phyloP scores from a whole-genome alignment of 2,329 filamentous ascomycete genomes.

The Ophiocordyceps robertsii region DNA sequence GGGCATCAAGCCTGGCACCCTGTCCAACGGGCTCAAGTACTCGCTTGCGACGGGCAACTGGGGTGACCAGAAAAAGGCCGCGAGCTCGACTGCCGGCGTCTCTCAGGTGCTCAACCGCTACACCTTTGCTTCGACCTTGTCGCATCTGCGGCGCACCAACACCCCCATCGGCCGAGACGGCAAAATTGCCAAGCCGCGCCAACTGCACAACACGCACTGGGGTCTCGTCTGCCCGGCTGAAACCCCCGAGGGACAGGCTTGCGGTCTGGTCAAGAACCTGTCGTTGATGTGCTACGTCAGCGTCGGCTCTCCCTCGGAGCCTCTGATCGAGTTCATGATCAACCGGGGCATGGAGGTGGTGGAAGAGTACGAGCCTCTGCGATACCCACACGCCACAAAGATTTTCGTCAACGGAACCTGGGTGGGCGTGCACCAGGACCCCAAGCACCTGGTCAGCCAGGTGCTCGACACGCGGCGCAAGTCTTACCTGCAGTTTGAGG shows the following conservation, averaged over 20 bases:
- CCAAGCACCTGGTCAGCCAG: conserved; percentile 68
- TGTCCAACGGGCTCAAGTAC: conserved; percentile 92
- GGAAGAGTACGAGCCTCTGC: conserved; percentile 80
- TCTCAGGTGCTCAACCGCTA: conserved; percentile 97
- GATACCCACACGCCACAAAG: conserved; percentile 88
- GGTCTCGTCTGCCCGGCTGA: conserved; percentile 93
- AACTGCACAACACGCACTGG: conserved; percentile 98
- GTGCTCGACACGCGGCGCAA: conserved; percentile 67
- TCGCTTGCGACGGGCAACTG: conserved; percentile 96
- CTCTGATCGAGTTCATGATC: conserved; percentile 91
- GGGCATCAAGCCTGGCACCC: conserved; percentile 78
- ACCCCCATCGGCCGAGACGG: conserved; percentile 96
- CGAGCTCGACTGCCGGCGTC: conserved; percentile 87
- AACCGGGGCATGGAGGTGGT: conserved; percentile 91
- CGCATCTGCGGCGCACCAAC: conserved; percentile 93
- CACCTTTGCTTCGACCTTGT: conserved; percentile 91
- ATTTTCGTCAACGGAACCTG: conserved; percentile 97
- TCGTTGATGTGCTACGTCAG: conserved; percentile 98
- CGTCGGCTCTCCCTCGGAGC: conserved; percentile 81
- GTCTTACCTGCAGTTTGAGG: conserved; percentile 77
- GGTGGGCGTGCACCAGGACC: conserved; percentile 90
- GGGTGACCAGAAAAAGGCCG: conserved; percentile 98
- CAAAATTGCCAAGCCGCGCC: conserved; percentile 93
- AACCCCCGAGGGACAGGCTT: conserved; percentile 95
- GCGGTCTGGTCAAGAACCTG: conserved; percentile 94